phyloP scores from a whole-genome alignment of 257 asterid genomes.

The Galeopsis tetrahit region DNA sequence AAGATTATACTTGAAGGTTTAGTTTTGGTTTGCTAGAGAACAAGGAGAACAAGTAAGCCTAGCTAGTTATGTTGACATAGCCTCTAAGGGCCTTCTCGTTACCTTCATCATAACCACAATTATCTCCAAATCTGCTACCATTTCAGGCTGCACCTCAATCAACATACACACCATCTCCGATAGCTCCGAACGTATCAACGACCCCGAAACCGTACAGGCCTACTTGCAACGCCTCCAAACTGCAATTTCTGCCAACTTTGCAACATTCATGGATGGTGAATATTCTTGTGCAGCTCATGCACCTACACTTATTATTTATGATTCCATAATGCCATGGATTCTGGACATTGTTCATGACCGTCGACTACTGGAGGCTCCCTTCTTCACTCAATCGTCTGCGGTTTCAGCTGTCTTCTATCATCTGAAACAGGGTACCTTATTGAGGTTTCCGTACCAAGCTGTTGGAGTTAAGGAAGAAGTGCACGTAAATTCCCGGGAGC shows the following conservation, averaged over 20 bases:
- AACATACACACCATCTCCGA: constrained; percentile 40
- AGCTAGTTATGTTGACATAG: too few relatives aligned
- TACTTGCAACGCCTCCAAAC: constrained; percentile 31
- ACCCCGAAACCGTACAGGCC: constrained; percentile 11
- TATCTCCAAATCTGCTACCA: constrained; percentile 16
- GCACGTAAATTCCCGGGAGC: too few relatives aligned
- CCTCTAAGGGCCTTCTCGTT: constrained; percentile 39
- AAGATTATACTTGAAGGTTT: too few relatives aligned
- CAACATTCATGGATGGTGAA: constrained; percentile 29
- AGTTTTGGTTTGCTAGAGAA: too few relatives aligned
- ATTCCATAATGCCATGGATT: constrained; percentile 42
- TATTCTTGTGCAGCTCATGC: too few relatives aligned
- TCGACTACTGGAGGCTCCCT: constrained; percentile 39
- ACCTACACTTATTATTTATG: constrained; percentile 36
- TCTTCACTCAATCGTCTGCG: constrained; percentile 53
- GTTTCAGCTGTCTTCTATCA: constrained; percentile 47
- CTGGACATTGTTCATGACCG: constrained; percentile 38
- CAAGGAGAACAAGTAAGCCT: too few relatives aligned
- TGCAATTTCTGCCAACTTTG: constrained; percentile 27
- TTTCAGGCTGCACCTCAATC: constrained; percentile 23
- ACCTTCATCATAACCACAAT: constrained; percentile 38
- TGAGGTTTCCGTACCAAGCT: constrained; percentile 29
- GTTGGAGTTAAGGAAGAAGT: too few relatives aligned
- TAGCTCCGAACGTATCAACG: constrained; percentile 16
- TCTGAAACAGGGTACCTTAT: constrained; percentile 34